Base-by-base conservation (phyloP, 192 early-diverging fungal species). In the Rhizophagus prolifer region DNA sequence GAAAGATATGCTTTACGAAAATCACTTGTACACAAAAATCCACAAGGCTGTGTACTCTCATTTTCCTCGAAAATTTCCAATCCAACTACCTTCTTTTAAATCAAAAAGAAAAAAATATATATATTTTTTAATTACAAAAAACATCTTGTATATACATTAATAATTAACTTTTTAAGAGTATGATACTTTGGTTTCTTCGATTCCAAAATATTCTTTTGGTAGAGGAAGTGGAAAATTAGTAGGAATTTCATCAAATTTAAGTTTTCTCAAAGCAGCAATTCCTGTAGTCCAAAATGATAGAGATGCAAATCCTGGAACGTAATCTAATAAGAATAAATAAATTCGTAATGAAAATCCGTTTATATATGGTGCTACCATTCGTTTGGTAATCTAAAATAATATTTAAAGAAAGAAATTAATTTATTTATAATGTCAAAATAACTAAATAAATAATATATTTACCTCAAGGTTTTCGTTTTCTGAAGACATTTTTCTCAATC, bases 121-220 rank as follows among this genome's bases (percentile, higher is more conserved):
- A 34, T 4, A 34, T 34, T 70, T 47, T 21, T 3, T n/a, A 23
- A n/a, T 46, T 2, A 14, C 3, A 30, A 46, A 4, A 9, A 41
- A 21, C 7, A 69, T 26, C 23, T 7, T n/a, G 21, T 5, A 21
- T 25, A 8, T 41, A 10, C 7, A n/a, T n/a, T 14, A 21, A 31
- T 9, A 8, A 72, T 44, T 12, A 44, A 12, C 4, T 12, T 2
- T 44, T 44, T 44, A 44, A 38, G 2, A 13, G 4, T 44, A 12
- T 0, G 41, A 9, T 44, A 72, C 70, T 25, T 58, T 47, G 12
- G 50, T 31, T 70, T 71, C 50, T 31, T 71, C 16, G 0, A 73
- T 25, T 4, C 72, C 72, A 23, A 73, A 73, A 16, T 31, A 13
- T 73, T 73, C 72, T 38, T 73, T 73, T 60, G 72, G 72, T n/a